These are phyloP conservation scores for Saussurea involucrata DNA, from an alignment of 129 eudicot species.

Conservation along the genomic window DNA sequence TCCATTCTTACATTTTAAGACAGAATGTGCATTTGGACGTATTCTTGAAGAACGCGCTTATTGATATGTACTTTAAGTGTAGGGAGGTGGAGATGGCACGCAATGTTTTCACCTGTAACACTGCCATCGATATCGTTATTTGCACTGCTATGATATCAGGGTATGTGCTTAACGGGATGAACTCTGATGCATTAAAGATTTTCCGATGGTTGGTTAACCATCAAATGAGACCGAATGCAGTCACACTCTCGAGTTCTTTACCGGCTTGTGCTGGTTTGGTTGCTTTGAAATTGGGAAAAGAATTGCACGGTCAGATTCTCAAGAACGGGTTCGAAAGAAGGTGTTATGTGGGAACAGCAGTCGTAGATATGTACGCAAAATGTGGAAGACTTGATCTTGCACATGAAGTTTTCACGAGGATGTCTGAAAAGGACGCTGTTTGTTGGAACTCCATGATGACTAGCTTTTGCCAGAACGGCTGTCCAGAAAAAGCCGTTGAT, in stretches of 20 bases:
- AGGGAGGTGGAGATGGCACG: constrained; percentile 49
- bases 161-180: constrained; percentile 59
- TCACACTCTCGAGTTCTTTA: constrained; percentile 67
- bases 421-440: constrained; percentile 58
- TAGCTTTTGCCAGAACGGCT: constrained; percentile 64
- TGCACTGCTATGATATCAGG: constrained; percentile 88
- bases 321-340: constrained; percentile 47
- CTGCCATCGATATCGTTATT: constrained; percentile 54
- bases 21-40: constrained; percentile 47
- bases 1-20: constrained; percentile 58
- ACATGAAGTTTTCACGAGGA: constrained; percentile 40
- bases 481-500: constrained; percentile 60
- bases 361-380: constrained; percentile 79
- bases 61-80: constrained; percentile 87
- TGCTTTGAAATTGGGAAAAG: constrained; percentile 55
- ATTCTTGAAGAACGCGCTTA: constrained; percentile 72
- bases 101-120: constrained; percentile 36
- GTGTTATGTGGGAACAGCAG: constrained; percentile 64
- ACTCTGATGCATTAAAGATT: constrained; percentile 44
- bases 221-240: constrained; percentile 66
- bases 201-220: constrained; percentile 40
- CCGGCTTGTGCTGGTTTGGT: constrained; percentile 88
- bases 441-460: constrained; percentile 82
- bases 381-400: constrained; percentile 73
- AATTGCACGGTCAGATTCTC: constrained; percentile 57